Evolutionary conservation across 495 filamentous ascomycete genomes (phyloP), one percentile per base, ranked within the genome.

Genomic region (Oidiodendron maius): DNA sequence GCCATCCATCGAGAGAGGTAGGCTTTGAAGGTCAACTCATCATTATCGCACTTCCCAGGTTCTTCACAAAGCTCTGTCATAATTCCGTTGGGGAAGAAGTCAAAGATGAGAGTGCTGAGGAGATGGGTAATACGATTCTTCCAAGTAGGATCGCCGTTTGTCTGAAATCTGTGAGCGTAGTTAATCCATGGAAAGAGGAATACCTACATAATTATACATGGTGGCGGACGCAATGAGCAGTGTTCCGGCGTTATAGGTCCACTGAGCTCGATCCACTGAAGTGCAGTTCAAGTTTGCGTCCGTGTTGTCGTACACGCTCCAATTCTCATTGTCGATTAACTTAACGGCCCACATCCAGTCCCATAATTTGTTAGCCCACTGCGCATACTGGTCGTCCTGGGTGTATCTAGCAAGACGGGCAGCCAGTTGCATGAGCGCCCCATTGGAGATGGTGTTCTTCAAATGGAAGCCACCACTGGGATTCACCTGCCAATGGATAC

Each of bases 191-290:
- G 23, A 63, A 56, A 20, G 67, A 77, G 61, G 80, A 87, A 57
- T 82, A 91, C 88, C 58, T 68, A 88, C 48, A 90, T 77, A 81
- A 52, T 88, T 82, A 65, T 82, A 91, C 82, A 91, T 84, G 61
- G 71, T 72, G 0, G 82, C 81, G 2, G 81, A 74, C 1, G 86
- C 84, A 46, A 81, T 70, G 12, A 91, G 48, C 56, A 76, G 75
- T 0, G 83, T 65, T 5, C 79, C 87, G 9, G 77, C 69, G 50
- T 81, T 84, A 67, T 87, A 84, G 22, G 75, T 76, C 72, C 80
- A 88, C 57, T 84, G 76, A 8, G 67, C 62, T 36, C 66, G 65
- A 60, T 77, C 75, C 46, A 81, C 57, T 11, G 68, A 49, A 20
- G 62, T 70, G 60, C 82, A 86, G 32, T 80, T 77, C 0, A 51